Percentiles rank a stretch among this genome's conserved stretches.
These are phyloP conservation scores for Cladobotryum protrusum DNA, from an alignment of 2,329 filamentous ascomycete genomes.

Conservation along the genomic window DNA sequence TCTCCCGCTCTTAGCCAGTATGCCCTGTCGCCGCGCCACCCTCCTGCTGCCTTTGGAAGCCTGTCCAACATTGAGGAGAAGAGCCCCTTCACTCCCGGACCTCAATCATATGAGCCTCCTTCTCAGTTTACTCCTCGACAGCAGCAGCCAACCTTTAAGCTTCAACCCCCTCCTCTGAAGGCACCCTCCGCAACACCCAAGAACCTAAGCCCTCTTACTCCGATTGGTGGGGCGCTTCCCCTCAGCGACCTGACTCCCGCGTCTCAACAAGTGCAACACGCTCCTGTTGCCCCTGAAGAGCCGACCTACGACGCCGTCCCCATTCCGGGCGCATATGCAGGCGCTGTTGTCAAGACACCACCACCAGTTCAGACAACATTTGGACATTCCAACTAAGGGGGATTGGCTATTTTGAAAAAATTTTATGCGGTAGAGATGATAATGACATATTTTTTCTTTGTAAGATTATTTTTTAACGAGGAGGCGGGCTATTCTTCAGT, in stretches of 20 bases:
- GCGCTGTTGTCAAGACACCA: conserved; percentile 47
- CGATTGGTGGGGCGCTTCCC: conserved; percentile 30
- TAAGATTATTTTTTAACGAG: conserved; percentile 12
- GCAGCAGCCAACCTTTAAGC: conserved; percentile 63
- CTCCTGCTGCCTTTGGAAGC: conserved; percentile 50
- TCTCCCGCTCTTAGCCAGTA: conserved; percentile 40
- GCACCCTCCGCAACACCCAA: conserved; percentile 73
- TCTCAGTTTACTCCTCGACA: conserved; percentile 52
- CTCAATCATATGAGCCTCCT: conserved; percentile 53
- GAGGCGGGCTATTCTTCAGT: conserved; percentile 4
- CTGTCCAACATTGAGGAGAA: conserved; percentile 38
- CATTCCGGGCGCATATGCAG: conserved; percentile 77
- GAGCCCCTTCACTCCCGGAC: conserved; percentile 47
- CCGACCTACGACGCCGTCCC: conserved; percentile 79
- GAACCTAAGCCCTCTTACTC: conserved; percentile 56
- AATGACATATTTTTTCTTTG: conserved; percentile 2
- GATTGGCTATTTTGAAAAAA: no score
- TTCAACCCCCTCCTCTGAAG: conserved; percentile 77
- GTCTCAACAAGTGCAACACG: conserved; percentile 50
- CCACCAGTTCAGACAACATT: conserved; percentile 40
- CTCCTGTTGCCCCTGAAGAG: conserved; percentile 69
- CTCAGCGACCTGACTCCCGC: conserved; percentile 14
- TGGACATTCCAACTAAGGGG: conserved; percentile 25
- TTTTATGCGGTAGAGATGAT: neutral
- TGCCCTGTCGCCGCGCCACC: conserved; percentile 56